A percentile compares a stretch with the other conserved stretches of the same genome.
These are phyloP conservation scores for Agrocybe praecox DNA, from an alignment of 768 basidiomycete species.

Conservation along the genomic window DNA sequence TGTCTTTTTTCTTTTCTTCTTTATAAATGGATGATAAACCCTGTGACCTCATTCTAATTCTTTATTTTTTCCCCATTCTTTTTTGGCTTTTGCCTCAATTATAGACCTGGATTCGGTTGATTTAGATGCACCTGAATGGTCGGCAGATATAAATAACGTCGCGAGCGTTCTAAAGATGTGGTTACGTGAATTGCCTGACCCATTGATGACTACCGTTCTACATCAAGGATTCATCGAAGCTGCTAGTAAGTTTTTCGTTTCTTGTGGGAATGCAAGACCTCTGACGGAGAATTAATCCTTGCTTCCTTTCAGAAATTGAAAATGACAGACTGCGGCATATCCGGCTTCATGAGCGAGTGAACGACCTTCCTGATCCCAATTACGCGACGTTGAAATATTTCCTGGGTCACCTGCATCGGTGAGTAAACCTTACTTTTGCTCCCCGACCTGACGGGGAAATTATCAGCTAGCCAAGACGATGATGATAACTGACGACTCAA, in stretches of 20 bases:
- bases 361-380: constrained; percentile 98
- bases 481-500: not conserved
- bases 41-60: constrained; percentile 2
- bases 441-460: constrained; percentile 1
- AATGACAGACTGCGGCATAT: constrained; percentile 96
- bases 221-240: constrained; percentile 96
- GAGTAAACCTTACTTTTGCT: constrained; percentile 26
- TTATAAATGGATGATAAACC: not conserved
- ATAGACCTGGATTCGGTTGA: constrained; percentile 85
- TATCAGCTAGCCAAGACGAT: not conserved
- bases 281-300: constrained; percentile 7
- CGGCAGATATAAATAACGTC: constrained; percentile 93
- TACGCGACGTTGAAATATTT: constrained; percentile 97
- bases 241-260: constrained; percentile 64
- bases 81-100: constrained; percentile 7
- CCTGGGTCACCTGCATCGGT: constrained; percentile 93
- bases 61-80: not conserved
- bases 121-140: constrained; percentile 88
- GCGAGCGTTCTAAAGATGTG: constrained; percentile 95
- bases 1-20: not conserved
- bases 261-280: not conserved
- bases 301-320: constrained; percentile 66
- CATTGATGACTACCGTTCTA: constrained; percentile 78
- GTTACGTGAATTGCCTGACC: constrained; percentile 95
- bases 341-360: constrained; percentile 94